Percentiles rank a stretch among this genome's conserved stretches.
phyloP scores from a whole-genome alignment of 768 basidiomycete genomes.

The Kwoniella sp. region DNA sequence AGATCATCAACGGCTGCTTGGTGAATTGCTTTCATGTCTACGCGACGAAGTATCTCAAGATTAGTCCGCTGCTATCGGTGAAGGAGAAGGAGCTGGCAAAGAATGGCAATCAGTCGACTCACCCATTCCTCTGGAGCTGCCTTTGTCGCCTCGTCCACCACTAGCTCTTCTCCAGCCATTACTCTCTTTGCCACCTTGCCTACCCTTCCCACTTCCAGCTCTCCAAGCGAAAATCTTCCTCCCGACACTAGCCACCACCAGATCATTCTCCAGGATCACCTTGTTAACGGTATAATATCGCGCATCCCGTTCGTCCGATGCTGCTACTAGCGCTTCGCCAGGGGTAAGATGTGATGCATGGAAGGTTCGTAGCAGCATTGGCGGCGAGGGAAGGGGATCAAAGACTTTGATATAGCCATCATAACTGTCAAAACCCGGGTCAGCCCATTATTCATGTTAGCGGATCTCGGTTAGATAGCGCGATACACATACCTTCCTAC shows the following conservation, averaged over 20 bases:
- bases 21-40: constrained; percentile 43
- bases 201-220: constrained; percentile 45
- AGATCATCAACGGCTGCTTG: constrained; percentile 39
- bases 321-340: constrained; percentile 27
- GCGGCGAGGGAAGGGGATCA: constrained; percentile 42
- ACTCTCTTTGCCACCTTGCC: constrained; percentile 33
- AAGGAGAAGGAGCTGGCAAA: too few species aligned
- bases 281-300: constrained; percentile 44
- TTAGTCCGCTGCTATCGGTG: too few species aligned
- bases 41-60: too few species aligned
- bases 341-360: constrained; percentile 39
- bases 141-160: constrained; percentile 30
- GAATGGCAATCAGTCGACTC: too few species aligned
- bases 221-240: constrained; percentile 47
- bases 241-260: constrained; percentile 49
- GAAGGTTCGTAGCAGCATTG: constrained; percentile 38
- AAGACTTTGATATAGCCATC: constrained; percentile 48
- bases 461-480: not conserved
- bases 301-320: constrained; percentile 24
- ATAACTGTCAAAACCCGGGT: constrained; percentile 21
- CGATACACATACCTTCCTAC: constrained; percentile 36
- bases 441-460: not conserved
- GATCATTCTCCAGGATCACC: constrained; percentile 51
- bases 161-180: constrained; percentile 27
- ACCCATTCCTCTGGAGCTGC: constrained; percentile 21